Base-by-base conservation (phyloP, 83 land plant genomes). In the Diphasiastrum complanatum region DNA sequence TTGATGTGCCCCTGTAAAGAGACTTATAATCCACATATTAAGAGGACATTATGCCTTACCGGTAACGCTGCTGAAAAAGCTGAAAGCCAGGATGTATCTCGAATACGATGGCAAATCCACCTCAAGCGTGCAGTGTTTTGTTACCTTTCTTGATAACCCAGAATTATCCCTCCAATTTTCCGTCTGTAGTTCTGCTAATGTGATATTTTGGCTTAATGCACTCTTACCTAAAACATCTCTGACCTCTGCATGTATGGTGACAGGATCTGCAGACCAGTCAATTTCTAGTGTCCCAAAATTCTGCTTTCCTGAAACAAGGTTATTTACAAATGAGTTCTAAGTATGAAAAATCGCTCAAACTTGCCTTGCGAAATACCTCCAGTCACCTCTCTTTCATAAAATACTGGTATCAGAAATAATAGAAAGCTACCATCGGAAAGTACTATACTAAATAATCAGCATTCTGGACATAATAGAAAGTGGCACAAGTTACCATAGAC, bases 211-310 rank as follows among this genome's bases (percentile, higher is more conserved):
- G 41, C 75, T 58, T 5, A 52, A 37, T 36, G 71, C 81, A 49
- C 85, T 75, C 8, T 64, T 41, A 37, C 93, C 96, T 45, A 72
- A 65, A 27, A 69, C 67, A 65, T 83, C 89, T 61, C 89, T 59
- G 36, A 86, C 69, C 36, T 81, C 75, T 22, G 71, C 41, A 47
- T 73, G 73, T 18, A 90, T 16, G 3, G 36, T 55, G 24, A 70
- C 80, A 14, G 92, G 92, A 49, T 51, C 64, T 27, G 79, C 69
- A 65, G 73, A 66, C 96, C 96, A 90, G 50, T 90, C 79, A 25
- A 86, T 81, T 51, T 81, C 74, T 12, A 90, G 61, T 2, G 86
- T 66, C 38, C 96, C 96, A 65, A 86, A 90, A 65, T 90, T 90
- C 51, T 80, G 80, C 53, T 71, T 66, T 14, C 86, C 96, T 90